Base-by-base conservation (phyloP, 2,329 filamentous ascomycete genomes). In the Aspergillus proliferans region DNA sequence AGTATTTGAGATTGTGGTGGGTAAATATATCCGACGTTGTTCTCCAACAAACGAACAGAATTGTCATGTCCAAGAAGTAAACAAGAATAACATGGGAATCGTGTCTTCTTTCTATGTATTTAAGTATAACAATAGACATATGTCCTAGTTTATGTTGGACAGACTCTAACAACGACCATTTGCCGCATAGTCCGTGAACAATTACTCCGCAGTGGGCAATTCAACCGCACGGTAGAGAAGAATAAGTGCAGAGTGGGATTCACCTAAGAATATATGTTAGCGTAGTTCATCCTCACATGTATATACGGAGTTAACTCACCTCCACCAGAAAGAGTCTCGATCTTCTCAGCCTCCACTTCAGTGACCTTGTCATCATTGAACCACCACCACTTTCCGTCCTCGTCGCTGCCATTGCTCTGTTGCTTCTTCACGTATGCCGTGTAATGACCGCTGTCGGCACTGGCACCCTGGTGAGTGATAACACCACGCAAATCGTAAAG, bases 311-410 rank as follows among this genome's bases (percentile, higher is more conserved):
- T 9, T 4, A 19, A 64, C 78, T 69, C 69, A 82, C 90, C 92
- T 63, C 94, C 93, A 51, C 93, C 94, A 45, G 90, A 81, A 46
- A 98, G 79, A 3, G 85, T 86, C 66, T 92, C 87, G 57, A 98
- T 94, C 76, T 95, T 93, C 61, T 97, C 92, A 22, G 82, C 77
- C 14, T 88, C 83, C 24, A 98, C 93, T 74, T 98, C 93, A 12
- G 86, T 84, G 30, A 98, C 93, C 75, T 90, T 94, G 66, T 98
- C 92, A 63, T 98, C 93, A 70, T 98, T 97, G 79, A 98, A 98
- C 92, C 93, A 98, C 92, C 93, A 98, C 93, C 93, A 98, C 62
- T 90, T 95, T 58, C 88, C 90, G 64, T 95, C 89, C 65, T 95
- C 89, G 63, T 87, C 83, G 47, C 81, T 83, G 75, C 89, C 88